Conservation (phyloP, 2,329 filamentous ascomycete species). For the Geoglossum cookeanum region DNA sequence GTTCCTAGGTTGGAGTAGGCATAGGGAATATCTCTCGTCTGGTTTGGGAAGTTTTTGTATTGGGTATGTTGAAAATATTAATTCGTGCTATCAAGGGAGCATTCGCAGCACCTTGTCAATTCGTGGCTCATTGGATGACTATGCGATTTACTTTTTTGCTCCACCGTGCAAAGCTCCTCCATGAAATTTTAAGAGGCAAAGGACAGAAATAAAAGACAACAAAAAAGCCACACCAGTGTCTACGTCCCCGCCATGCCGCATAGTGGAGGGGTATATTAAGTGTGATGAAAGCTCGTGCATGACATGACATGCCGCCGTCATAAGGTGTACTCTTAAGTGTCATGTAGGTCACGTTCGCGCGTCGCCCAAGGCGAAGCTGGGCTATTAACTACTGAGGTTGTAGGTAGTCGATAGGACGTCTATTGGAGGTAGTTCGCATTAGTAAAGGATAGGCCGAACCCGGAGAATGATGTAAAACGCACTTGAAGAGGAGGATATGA, state of each 20-base stretch:
- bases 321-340: background rate
- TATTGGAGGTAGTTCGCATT: background rate
- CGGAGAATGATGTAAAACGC: conserved; percentile 22
- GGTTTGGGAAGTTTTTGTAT: background rate
- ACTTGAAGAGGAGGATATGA: conserved; percentile 98
- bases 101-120: background rate
- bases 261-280: background rate
- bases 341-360: background rate
- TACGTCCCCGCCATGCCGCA: conserved; percentile 1
- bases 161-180: background rate
- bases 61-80: background rate
- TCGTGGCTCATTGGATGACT: background rate
- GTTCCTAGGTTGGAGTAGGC: background rate
- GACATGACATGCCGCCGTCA: background rate
- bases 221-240: background rate
- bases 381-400: background rate
- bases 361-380: background rate
- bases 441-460: background rate
- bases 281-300: background rate
- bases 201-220: background rate
- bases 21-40: background rate
- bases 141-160: background rate
- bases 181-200: background rate
- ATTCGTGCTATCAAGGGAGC: background rate
- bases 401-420: background rate